Conservation (phyloP, 495 filamentous ascomycete genomes). For the Cairneyella variabilis region DNA sequence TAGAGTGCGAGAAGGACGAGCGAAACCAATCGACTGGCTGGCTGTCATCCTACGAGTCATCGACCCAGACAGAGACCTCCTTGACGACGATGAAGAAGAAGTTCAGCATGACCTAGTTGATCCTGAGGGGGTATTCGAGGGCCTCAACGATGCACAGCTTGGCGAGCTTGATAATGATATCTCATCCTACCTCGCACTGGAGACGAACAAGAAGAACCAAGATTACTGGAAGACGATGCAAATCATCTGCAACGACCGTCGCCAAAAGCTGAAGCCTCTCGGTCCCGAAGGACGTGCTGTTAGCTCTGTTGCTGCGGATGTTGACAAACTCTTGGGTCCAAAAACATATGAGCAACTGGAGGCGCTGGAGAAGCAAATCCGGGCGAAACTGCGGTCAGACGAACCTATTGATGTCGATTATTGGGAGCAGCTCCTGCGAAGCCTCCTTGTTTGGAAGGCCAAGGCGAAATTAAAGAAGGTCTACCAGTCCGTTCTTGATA, state of each 20-base stretch:
- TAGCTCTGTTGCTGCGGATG: slow-evolving; percentile 78
- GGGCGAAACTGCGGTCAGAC: slow-evolving; percentile 75
- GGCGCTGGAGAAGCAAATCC: slow-evolving; percentile 79
- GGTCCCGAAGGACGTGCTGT: slow-evolving; percentile 66
- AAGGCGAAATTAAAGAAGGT: slow-evolving; percentile 80
- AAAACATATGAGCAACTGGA: slow-evolving; percentile 87
- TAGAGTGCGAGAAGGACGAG: slow-evolving; percentile 87
- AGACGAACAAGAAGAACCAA: slow-evolving; percentile 69
- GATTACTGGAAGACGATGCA: slow-evolving; percentile 94
- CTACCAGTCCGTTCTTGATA: slow-evolving; percentile 72
- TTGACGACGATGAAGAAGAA: slow-evolving; percentile 88
- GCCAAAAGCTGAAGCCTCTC: slow-evolving; percentile 58
- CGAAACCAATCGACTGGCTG: slow-evolving; percentile 92
- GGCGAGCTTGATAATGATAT: slow-evolving; percentile 83
- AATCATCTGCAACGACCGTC: slow-evolving; percentile 76
- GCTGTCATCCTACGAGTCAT: slow-evolving; percentile 86
- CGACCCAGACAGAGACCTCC: slow-evolving; percentile 69
- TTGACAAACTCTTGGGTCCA: slow-evolving; percentile 78
- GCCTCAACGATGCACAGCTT: slow-evolving; percentile 65
- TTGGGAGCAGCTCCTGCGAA: slow-evolving; percentile 89
- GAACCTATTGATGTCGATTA: slow-evolving; percentile 96
- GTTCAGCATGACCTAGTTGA: slow-evolving; percentile 68
- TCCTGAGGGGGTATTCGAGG: slow-evolving; percentile 78
- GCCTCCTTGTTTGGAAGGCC: slow-evolving; percentile 84
- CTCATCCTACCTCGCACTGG: slow-evolving; percentile 75